phyloP scores from a whole-genome alignment of 108 stramenopile genomes.

The Cyclotella cryptica region DNA sequence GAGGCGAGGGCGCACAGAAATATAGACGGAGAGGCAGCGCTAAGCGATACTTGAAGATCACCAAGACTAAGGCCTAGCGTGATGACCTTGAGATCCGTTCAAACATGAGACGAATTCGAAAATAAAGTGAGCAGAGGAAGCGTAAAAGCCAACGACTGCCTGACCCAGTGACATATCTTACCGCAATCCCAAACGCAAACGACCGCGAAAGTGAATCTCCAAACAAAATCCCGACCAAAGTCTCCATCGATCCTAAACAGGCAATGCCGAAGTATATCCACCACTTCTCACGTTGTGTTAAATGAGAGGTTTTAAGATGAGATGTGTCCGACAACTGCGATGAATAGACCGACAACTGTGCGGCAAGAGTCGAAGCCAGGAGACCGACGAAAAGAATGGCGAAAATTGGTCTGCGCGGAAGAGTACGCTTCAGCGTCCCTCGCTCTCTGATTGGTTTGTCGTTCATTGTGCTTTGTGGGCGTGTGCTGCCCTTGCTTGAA shows the following conservation, averaged over 20 bases:
- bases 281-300: not conserved
- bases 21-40: constrained; percentile 29
- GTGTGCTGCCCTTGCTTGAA: too few species aligned
- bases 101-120: constrained; percentile 10
- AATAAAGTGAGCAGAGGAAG: not conserved
- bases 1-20: constrained; percentile 25
- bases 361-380: constrained; percentile 8
- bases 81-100: not conserved
- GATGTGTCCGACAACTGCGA: not conserved
- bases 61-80: not conserved
- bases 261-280: constrained; percentile 22
- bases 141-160: too few species aligned
- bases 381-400: constrained; percentile 22
- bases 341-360: constrained; percentile 21
- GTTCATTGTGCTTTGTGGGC: not conserved
- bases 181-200: constrained; percentile 35
- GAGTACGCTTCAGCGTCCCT: constrained; percentile 29
- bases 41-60: constrained; percentile 7
- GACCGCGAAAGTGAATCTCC: constrained; percentile 43
- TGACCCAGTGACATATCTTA: too few species aligned
- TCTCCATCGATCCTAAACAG: constrained; percentile 26
- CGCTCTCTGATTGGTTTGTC: constrained; percentile 20
- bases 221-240: constrained; percentile 38
- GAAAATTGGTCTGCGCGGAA: constrained; percentile 12
- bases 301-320: not conserved